Evolutionary conservation across 2,329 filamentous ascomycete genomes (phyloP).

Genomic region (Aureobasidium sp.): DNA sequence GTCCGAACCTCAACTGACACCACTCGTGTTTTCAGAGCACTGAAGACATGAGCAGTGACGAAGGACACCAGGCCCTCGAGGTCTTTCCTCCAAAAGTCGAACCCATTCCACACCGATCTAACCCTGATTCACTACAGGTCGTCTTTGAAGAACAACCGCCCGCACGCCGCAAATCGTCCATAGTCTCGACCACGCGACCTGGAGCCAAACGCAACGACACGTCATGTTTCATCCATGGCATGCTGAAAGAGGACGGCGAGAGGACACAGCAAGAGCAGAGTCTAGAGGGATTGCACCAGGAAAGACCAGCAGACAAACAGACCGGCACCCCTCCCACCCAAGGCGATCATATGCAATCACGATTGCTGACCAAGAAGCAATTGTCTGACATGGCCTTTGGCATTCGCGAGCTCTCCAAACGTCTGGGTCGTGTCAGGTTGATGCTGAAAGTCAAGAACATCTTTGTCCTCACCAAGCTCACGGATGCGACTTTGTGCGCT

Average conservation of each 20-base stretch:
- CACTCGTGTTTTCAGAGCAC: conserved; percentile 4
- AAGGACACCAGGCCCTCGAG: conserved; percentile 36
- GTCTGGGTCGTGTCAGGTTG: conserved; percentile 73
- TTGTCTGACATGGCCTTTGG: conserved; percentile 96
- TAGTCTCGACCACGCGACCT: conserved; percentile 40
- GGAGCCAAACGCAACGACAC: conserved; percentile 38
- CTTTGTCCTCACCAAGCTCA: conserved; percentile 86
- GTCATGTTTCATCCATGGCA: conserved; percentile 55
- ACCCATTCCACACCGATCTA: neutral
- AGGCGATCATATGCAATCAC: conserved; percentile 46
- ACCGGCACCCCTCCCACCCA: conserved; percentile 28
- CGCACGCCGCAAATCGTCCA: conserved; percentile 55
- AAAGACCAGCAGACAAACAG: conserved; percentile 39
- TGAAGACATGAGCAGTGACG: conserved; percentile 28
- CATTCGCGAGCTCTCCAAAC: conserved; percentile 81
- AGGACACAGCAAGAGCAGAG: conserved; percentile 21
- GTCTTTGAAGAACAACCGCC: conserved; percentile 47
- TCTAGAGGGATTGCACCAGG: conserved; percentile 26
- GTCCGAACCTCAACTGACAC: neutral
- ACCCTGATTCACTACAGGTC: conserved; percentile 37
- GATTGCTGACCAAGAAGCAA: conserved; percentile 91
- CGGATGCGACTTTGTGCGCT: conserved; percentile 71
- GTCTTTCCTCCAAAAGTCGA: conserved; percentile 22
- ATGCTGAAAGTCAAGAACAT: conserved; percentile 75
- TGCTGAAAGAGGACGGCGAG: conserved; percentile 44